phyloP scores from a whole-genome alignment of 2,329 filamentous ascomycete species.

The Fusarium papillatum region DNA sequence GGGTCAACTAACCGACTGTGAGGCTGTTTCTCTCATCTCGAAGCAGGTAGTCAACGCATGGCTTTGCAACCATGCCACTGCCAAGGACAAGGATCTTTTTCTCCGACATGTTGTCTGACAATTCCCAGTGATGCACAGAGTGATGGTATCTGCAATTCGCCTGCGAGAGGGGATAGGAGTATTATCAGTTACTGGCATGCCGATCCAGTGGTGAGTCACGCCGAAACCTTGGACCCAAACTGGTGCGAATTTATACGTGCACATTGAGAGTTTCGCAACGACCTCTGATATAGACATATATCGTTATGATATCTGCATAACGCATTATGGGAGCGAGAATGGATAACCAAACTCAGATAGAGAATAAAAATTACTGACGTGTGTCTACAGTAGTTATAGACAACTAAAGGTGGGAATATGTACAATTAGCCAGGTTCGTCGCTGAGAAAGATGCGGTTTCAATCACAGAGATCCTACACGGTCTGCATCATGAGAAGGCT shows the following conservation, averaged over 20 bases:
- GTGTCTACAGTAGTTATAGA: too few relatives aligned
- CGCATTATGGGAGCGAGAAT: too few relatives aligned
- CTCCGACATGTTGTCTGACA: neutral
- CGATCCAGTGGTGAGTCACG: neutral
- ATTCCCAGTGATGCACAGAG: neutral
- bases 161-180: neutral
- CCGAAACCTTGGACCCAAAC: neutral
- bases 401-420: neutral
- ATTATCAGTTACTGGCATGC: neutral
- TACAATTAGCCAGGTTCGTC: neutral
- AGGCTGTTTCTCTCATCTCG: slow-evolving; percentile 20
- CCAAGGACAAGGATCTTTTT: slow-evolving; percentile 33
- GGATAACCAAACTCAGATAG: too few relatives aligned
- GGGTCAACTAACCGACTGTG: neutral
- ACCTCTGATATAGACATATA: too few relatives aligned
- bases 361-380: neutral
- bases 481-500: neutral
- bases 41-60: slow-evolving; percentile 35
- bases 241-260: neutral
- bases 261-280: neutral
- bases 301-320: too few relatives aligned
- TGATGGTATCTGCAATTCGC: neutral
- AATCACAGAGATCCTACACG: neutral
- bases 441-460: neutral
- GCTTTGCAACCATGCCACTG: slow-evolving; percentile 33